Evolutionary conservation across 495 filamentous ascomycete species (phyloP).

Genomic region (Cercophora scortea): DNA sequence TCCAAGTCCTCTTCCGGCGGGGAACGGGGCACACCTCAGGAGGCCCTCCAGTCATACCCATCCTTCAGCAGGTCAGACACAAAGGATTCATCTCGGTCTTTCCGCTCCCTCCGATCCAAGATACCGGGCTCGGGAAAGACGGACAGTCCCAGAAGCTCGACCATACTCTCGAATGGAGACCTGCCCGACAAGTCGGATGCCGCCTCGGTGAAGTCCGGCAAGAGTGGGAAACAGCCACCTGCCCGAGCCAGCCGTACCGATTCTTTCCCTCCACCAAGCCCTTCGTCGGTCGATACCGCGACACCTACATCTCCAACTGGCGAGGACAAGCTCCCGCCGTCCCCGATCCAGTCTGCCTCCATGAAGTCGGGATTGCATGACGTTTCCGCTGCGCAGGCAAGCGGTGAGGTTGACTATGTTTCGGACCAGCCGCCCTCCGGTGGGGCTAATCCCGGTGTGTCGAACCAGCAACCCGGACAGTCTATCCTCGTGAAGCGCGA

Average conservation of each 20-base stretch:
- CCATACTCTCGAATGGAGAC: slow-evolving; percentile 53
- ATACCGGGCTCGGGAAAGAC: slow-evolving; percentile 52
- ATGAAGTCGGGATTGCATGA: slow-evolving; percentile 62
- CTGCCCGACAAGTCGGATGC: slow-evolving; percentile 64
- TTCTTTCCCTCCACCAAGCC: slow-evolving; percentile 36
- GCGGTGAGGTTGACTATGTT: slow-evolving; percentile 87
- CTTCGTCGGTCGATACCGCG: slow-evolving; percentile 27
- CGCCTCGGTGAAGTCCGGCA: slow-evolving; percentile 61
- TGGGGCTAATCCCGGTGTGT: slow-evolving; percentile 36
- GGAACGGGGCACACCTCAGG: slow-evolving; percentile 24
- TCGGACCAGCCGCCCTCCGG: slow-evolving; percentile 84
- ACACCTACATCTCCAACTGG: slow-evolving; percentile 27
- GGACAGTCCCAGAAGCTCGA: slow-evolving; percentile 76
- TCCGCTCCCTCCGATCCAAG: slow-evolving; percentile 64
- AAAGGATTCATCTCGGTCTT: slow-evolving; percentile 83
- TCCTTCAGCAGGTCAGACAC: slow-evolving; percentile 93
- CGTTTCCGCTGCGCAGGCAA: slow-evolving; percentile 71
- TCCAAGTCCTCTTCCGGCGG: slow-evolving; percentile 29
- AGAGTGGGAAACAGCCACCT: slow-evolving; percentile 43
- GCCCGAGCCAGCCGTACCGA: slow-evolving; percentile 31
- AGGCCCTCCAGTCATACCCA: slow-evolving; percentile 65
- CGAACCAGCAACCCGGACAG: slow-evolving; percentile 51
- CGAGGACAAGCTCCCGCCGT: slow-evolving; percentile 74
- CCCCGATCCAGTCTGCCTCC: slow-evolving; percentile 74
- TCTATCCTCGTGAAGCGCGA: slow-evolving; percentile 81